These are phyloP conservation scores for Chalciporus piperatus DNA, from an alignment of 768 basidiomycete genomes.

Conservation along the genomic window DNA sequence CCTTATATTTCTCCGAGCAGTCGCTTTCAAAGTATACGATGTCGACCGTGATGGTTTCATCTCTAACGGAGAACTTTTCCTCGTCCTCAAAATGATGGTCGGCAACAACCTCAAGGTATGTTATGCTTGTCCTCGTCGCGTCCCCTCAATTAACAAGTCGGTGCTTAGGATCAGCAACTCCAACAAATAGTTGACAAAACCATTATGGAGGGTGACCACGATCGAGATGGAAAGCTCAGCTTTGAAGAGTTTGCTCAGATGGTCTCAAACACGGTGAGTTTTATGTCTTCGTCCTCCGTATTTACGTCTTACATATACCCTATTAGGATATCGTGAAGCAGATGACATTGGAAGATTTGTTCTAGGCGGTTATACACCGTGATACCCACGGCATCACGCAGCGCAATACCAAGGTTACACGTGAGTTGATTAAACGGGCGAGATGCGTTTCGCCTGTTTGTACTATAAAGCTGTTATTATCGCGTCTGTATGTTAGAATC, in stretches of 20 bases:
- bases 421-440: slow-evolving; percentile 8
- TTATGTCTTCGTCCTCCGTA: not conserved
- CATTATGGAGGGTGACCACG: slow-evolving; percentile 99
- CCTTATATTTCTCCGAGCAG: slow-evolving; percentile 39
- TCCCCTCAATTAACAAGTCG: not conserved
- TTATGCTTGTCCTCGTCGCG: not conserved
- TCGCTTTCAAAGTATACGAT: slow-evolving; percentile 99
- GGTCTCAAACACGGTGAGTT: slow-evolving; percentile 89
- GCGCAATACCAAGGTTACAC: slow-evolving; percentile 19
- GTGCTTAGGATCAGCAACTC: slow-evolving; percentile 85
- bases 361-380: slow-evolving; percentile 40
- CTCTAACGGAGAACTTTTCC: slow-evolving; percentile 96
- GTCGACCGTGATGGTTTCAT: slow-evolving; percentile 97
- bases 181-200: slow-evolving; percentile 99
- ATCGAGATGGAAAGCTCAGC: slow-evolving; percentile 94
- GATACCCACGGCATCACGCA: slow-evolving; percentile 20
- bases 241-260: slow-evolving; percentile 97
- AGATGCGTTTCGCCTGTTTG: slow-evolving; percentile 17
- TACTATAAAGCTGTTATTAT: slow-evolving; percentile 20
- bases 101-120: slow-evolving; percentile 95
- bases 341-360: slow-evolving; percentile 95
- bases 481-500: slow-evolving; percentile 19
- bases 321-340: slow-evolving; percentile 94
- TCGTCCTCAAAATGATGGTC: slow-evolving; percentile 99
- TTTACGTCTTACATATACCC: slow-evolving; percentile 8